Evolutionary conservation across 2,329 filamentous ascomycete species (phyloP), one percentile per base, ranked within the genome.

Genomic region (Fusarium cyanostomum): DNA sequence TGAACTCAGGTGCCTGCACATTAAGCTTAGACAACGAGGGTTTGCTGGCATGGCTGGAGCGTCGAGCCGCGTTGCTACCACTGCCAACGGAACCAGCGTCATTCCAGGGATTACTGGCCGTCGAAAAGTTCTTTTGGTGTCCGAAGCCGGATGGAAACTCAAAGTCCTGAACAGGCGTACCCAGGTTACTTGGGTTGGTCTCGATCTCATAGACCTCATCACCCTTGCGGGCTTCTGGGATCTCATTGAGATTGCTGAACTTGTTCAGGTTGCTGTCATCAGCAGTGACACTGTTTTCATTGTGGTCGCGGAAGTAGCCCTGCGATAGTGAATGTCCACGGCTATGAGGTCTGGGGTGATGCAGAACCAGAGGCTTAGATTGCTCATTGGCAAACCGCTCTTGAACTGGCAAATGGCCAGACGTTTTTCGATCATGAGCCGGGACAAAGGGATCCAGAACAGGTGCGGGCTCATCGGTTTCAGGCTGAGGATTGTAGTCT

Each of bases 1-100:
- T 92, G 81, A 97, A 97, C 71, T 95, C 92, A 42, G 93, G 91
- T 0, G 94, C 94, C 62, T 90, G 87, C 27, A 96, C 93, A 70
- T 98, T 98, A 68, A 98, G 84, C 67, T 89, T 94, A 1, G 92
- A 92, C 38, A 89, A 76, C 1, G 87, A 94, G 4, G 88, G 81
- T 69, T 90, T 92, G 72, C 88, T 89, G 15, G 81, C 83, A 71
- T 93, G 90, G 10, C 81, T 78, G 13, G 77, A 79, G 38, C 79
- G 78, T 27, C 78, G 72, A 18, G 75, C 70, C 24, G 74, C 68
- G 66, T 75, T 76, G 39, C 74, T 73, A 3, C 52, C 48, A 24
- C 77, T 69, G 37, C 28, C 33, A 35, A 74, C 69, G 12, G 82
- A 79, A 24, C 78, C 76, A 7, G 78, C 74, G 45, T 88, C 84